Evolutionary conservation across 495 filamentous ascomycete genomes (phyloP), one percentile per base, ranked within the genome.

Genomic region (Penicillium chermesinum): DNA sequence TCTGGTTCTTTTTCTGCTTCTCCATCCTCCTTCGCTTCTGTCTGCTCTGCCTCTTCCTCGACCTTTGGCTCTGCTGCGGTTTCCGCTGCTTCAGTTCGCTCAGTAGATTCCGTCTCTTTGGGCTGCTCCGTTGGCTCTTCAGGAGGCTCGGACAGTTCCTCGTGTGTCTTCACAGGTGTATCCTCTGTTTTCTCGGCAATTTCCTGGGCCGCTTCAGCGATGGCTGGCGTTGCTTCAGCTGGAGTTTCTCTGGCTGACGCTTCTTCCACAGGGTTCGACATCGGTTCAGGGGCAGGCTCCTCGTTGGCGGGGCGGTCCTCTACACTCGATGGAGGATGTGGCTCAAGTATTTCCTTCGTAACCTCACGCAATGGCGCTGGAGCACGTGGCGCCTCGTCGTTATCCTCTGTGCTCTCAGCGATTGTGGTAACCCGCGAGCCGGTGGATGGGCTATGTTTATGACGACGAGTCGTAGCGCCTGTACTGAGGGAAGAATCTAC

Each of bases 381-480:
- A 4, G 21, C 16, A 16, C 50, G 48, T 2, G 53, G 43, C 6
- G 35, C 16, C 0, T 61, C 59, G 12, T 75, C 69, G 30, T 80
- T 72, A 46, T 90, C 86, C 55, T 90, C 86, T 18, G 82, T 77
- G 20, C 80, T 78, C 62, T 90, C 86, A 15, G 77, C 69, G 25
- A 90, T 87, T 1, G 85, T 86, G 2, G 78, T 78, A 21, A 89
- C 81, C 7, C 79, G 76, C 44, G 81, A 87, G n/a, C 84, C 84
- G n/a, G 79, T 82, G 15, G 85, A 88, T 17, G 86, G 84, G 58
- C 81, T 85, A 54, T 80, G 75, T 62, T 84, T 88, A 66, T 87
- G 84, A 15, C 86, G 74, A 47, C 85, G 75, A 18, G 85, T 87
- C 56, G 85, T 88, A 48, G 81, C 84, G 43, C 81, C 77, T 43